A percentile compares a stretch with the other conserved stretches of the same genome.
These are phyloP conservation scores for Penicillium sp. DNA, from an alignment of 2,329 filamentous ascomycete species.

Conservation along the genomic window DNA sequence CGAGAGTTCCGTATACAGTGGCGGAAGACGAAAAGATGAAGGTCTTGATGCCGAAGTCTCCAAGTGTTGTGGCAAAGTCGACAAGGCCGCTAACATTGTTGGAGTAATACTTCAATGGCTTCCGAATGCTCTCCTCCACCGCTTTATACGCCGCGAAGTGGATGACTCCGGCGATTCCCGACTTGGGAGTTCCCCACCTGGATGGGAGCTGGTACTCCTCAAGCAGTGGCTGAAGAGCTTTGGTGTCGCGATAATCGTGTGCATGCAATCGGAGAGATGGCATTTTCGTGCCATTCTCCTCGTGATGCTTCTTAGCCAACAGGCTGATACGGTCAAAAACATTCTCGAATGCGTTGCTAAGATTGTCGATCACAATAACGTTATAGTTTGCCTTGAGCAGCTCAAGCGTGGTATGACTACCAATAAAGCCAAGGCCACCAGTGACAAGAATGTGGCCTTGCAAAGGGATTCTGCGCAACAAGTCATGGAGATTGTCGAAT, in stretches of 20 bases:
- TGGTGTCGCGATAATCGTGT: slow-evolving; percentile 50
- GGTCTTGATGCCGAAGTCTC: slow-evolving; percentile 61
- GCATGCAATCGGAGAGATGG: slow-evolving; percentile 50
- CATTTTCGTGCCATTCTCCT: slow-evolving; percentile 40
- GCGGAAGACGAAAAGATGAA: slow-evolving; percentile 69
- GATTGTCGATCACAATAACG: slow-evolving; percentile 45
- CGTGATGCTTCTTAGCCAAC: slow-evolving; percentile 39
- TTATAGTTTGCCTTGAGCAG: slow-evolving; percentile 44
- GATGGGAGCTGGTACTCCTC: slow-evolving; percentile 42
- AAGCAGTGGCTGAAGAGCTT: slow-evolving; percentile 45
- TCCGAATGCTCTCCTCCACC: slow-evolving; percentile 61
- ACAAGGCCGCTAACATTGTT: slow-evolving; percentile 68
- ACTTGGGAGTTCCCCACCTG: slow-evolving; percentile 41
- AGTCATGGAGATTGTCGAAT: slow-evolving; percentile 47
- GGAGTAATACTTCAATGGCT: slow-evolving; percentile 64
- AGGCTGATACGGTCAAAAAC: slow-evolving; percentile 39
- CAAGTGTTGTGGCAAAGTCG: slow-evolving; percentile 58
- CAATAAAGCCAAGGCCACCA: slow-evolving; percentile 45
- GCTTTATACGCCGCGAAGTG: slow-evolving; percentile 70
- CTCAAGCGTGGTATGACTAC: slow-evolving; percentile 45
- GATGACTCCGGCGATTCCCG: slow-evolving; percentile 62
- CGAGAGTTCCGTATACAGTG: slow-evolving; percentile 62
- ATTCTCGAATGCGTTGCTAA: slow-evolving; percentile 41
- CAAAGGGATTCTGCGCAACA: slow-evolving; percentile 41
- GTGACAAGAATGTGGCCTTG: slow-evolving; percentile 44